Evolutionary conservation across 768 basidiomycete species (phyloP), one percentile per base, ranked within the genome.

Genomic region (Cubamyces sp.): DNA sequence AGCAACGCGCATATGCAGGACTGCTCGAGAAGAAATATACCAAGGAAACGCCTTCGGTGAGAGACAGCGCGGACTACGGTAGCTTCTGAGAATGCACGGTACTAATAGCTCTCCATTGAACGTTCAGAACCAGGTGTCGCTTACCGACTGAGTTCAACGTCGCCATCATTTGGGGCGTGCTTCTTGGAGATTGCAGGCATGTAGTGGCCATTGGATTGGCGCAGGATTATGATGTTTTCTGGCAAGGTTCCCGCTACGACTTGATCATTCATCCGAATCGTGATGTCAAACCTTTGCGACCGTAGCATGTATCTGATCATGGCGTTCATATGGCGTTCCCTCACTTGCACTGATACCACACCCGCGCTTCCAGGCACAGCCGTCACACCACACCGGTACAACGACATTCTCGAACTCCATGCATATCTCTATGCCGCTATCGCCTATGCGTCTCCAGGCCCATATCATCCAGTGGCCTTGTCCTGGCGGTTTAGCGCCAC

Each of bases 31-130:
- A 40, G 34, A 59, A 37, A 21, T 64, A 58, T 42, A 60, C 62
- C 18, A 50, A 59, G 60, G 63, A 64, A 5, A 67, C 66, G 16
- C 56, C 60, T 16, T 54, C 66, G 60, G 66, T 64, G 53, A 57
- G 62, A 54, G 21, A 18, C 34, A 43, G 41, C 26, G 7, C 8
- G 9, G 34, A 34, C 34, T 34, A 34, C 28, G 25, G 25, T 42
- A 7, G 39, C 7, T 25, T 3, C 34, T 40, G 25, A 12, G 43
- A 23, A 26, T n/a, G 34, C 28, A 26, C 34, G 26, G 19, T 43
- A 25, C 57, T 59, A 26, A 59, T 34, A 42, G 7, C 26, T n/a
- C 26, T n/a, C 25, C 16, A 23, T 28, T 30, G 30, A 3, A 14
- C 49, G 28, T 43, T 41, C 30, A 59, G 57, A 37, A 26, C 41